A percentile compares a stretch with the other conserved stretches of the same genome.
Evolutionary conservation across 2,329 filamentous ascomycete species (phyloP).

Genomic region (Calonectria hongkongensis): DNA sequence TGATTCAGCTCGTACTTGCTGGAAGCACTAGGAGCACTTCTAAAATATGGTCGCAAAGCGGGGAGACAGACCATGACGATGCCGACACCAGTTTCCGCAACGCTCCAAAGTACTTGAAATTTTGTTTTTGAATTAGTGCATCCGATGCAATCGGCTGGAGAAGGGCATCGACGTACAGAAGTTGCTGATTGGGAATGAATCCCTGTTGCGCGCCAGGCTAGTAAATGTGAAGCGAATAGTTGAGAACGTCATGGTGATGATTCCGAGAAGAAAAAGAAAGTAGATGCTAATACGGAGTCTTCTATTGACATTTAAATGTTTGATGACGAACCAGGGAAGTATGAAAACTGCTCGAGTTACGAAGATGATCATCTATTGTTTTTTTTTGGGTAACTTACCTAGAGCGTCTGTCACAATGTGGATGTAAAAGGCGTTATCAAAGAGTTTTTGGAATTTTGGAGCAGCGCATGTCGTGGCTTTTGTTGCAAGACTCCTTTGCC

Average conservation of each 20-base stretch:
- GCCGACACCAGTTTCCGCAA: background rate
- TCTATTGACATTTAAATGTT: background rate
- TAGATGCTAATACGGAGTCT: background rate
- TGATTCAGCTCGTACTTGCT: background rate
- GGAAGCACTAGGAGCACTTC: background rate
- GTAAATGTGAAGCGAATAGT: background rate
- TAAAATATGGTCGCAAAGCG: background rate
- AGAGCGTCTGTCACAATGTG: background rate
- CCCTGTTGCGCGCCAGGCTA: background rate
- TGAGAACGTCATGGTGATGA: background rate
- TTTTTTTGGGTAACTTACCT: background rate
- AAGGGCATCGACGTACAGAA: background rate
- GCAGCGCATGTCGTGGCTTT: background rate
- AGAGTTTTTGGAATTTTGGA: background rate
- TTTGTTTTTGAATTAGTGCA: background rate
- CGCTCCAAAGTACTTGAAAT: background rate
- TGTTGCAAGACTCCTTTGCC: background rate
- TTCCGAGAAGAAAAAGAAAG: background rate
- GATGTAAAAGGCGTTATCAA: background rate
- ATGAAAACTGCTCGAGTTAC: background rate
- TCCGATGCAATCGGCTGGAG: no score
- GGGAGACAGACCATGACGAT: slow-evolving; percentile 3
- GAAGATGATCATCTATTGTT: background rate
- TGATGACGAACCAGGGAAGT: slow-evolving; percentile 12
- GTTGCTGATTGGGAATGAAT: background rate